Evolutionary conservation across 202 grass and related monocot genomes (phyloP).

Genomic region (Bolboschoenoplectus hybrid): DNA sequence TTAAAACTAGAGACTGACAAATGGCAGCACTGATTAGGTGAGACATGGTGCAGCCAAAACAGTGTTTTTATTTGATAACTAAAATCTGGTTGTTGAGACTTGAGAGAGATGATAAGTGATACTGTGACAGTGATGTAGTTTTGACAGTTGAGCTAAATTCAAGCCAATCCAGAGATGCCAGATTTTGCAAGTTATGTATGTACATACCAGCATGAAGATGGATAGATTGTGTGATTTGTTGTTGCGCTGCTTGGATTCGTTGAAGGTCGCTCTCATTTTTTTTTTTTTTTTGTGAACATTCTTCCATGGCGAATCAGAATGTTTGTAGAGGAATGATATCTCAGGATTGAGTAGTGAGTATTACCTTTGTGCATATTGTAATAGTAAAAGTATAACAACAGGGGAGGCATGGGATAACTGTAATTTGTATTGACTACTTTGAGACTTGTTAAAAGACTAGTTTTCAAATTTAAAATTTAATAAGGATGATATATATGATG

Average conservation of each 20-base stretch:
- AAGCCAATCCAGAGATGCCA: background rate
- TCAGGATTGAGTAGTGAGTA: background rate
- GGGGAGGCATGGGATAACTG: too few relatives aligned
- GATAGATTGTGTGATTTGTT: background rate
- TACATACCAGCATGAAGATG: background rate
- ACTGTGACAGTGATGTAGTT: background rate
- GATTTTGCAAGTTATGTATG: slow-evolving; percentile 14
- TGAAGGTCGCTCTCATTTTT: background rate
- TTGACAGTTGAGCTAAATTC: background rate
- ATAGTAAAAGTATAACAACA: too few relatives aligned
- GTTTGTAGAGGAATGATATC: background rate
- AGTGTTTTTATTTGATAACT: background rate
- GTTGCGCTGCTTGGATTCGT: background rate
- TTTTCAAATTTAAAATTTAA: too few relatives aligned
- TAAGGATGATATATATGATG: too few relatives aligned
- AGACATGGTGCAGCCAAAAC: slow-evolving; percentile 25
- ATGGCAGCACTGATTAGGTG: background rate
- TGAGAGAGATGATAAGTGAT: background rate
- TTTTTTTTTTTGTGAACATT: background rate
- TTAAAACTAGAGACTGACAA: background rate
- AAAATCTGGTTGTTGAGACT: background rate
- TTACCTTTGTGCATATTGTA: background rate
- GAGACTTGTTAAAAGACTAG: too few relatives aligned
- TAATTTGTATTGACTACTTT: too few relatives aligned
- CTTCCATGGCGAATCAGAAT: background rate